These are phyloP conservation scores for Termitomyces sp. DNA, from an alignment of 768 basidiomycete species.

Conservation along the genomic window DNA sequence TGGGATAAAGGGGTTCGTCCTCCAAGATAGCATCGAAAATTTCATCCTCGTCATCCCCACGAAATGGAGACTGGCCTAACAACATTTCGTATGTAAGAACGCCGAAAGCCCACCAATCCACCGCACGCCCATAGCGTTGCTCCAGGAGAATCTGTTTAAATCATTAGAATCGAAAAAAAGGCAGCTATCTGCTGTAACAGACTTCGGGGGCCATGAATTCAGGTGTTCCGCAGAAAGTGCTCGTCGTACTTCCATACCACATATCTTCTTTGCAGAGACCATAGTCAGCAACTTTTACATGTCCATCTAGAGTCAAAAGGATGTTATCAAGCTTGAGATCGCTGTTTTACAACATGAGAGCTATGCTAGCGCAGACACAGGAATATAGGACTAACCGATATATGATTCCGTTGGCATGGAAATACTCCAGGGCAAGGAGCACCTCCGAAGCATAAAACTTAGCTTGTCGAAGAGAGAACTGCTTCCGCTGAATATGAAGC, in stretches of 20 bases:
- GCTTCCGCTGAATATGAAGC: conserved; percentile 98
- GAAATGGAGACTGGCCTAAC: conserved; percentile 97
- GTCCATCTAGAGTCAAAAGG: conserved; percentile 91
- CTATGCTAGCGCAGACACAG: neutral
- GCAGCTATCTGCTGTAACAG: conserved; percentile 9
- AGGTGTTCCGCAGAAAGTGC: conserved; percentile 98
- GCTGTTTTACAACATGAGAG: conserved; percentile 31
- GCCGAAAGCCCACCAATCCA: conserved; percentile 99
- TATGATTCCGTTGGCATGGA: conserved; percentile 98
- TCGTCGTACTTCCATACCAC: conserved; percentile 94
- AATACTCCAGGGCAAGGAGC: conserved; percentile 91
- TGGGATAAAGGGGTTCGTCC: conserved; percentile 97
- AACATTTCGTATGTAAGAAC: conserved; percentile 99
- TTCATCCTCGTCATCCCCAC: conserved; percentile 98
- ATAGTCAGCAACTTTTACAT: conserved; percentile 98
- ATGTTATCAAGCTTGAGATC: conserved; percentile 99
- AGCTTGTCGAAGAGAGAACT: conserved; percentile 97
- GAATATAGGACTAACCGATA: conserved; percentile 64
- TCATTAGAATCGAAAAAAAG: neutral
- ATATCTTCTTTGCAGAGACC: conserved; percentile 99
- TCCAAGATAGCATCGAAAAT: conserved; percentile 99
- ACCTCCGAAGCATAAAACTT: conserved; percentile 99
- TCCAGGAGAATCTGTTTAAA: conserved; percentile 85
- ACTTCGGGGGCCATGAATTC: conserved; percentile 99
- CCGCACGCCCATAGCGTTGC: conserved; percentile 96